Conservation (phyloP, 768 basidiomycete genomes). For the Lactarius indigo region DNA sequence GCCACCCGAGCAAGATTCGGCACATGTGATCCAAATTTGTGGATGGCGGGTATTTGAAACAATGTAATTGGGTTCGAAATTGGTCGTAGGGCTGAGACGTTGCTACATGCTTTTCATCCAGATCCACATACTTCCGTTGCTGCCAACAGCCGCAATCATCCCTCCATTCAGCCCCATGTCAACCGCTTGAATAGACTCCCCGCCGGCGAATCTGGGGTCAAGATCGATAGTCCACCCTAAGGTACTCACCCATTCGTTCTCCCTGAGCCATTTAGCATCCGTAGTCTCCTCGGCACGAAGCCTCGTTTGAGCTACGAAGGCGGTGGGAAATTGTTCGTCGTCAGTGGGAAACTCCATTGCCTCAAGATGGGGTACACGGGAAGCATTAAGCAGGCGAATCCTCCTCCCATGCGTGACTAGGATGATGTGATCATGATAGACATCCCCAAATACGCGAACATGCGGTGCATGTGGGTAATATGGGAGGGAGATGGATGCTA, state of each 20-base stretch:
- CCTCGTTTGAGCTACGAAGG: background rate
- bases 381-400: slow-evolving; percentile 18
- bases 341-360: slow-evolving; percentile 7
- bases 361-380: slow-evolving; percentile 6
- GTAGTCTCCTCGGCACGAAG: slow-evolving; percentile 6
- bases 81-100: background rate
- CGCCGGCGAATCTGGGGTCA: background rate
- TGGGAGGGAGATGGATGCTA: slow-evolving; percentile 49
- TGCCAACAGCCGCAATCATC: slow-evolving; percentile 19
- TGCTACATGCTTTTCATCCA: slow-evolving; percentile 15
- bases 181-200: slow-evolving; percentile 12
- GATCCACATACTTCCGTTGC: slow-evolving; percentile 19
- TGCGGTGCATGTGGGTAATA: slow-evolving; percentile 34
- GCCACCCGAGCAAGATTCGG: too few relatives aligned
- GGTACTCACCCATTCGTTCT: slow-evolving; percentile 2
- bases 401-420: slow-evolving; percentile 30
- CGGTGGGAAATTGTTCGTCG: background rate
- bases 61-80: background rate
- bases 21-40: too few relatives aligned
- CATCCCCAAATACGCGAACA: slow-evolving; percentile 39
- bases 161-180: slow-evolving; percentile 21
- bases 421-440: slow-evolving; percentile 49
- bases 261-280: slow-evolving; percentile 4
- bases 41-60: background rate
- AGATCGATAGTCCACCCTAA: slow-evolving; percentile 17